phyloP scores from a whole-genome alignment of 2,329 filamentous ascomycete species.

The Venturia pyrina region DNA sequence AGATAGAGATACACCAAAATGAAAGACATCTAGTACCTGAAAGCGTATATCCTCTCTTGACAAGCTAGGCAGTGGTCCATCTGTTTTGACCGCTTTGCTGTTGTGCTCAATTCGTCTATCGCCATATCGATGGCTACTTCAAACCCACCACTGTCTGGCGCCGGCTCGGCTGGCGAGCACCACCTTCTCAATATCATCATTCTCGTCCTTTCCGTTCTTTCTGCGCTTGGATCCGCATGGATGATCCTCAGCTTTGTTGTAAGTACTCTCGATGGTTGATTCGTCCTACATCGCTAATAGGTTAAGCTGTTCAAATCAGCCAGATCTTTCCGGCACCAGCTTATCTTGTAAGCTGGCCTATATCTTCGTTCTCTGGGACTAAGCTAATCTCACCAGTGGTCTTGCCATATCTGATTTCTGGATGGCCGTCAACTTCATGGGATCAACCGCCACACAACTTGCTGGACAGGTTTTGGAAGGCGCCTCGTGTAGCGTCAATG shows the following conservation, averaged over 20 bases:
- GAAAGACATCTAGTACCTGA: background rate
- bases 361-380: background rate
- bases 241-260: slow-evolving; percentile 5
- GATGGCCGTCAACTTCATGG: slow-evolving; percentile 33
- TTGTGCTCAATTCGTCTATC: background rate
- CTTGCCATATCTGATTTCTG: slow-evolving; percentile 32
- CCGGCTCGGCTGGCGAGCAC: background rate
- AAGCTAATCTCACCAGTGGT: slow-evolving; percentile 16
- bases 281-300: background rate
- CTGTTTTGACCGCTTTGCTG: background rate
- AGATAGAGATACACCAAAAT: background rate
- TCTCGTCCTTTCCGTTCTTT: background rate
- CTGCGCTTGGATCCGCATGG: background rate
- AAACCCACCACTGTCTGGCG: background rate
- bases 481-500: slow-evolving; percentile 24
- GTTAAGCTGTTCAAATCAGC: slow-evolving; percentile 28
- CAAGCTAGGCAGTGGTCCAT: background rate
- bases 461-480: slow-evolving; percentile 16
- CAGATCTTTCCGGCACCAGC: slow-evolving; percentile 31
- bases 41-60: background rate
- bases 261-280: slow-evolving; percentile 16
- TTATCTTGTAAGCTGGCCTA: slow-evolving; percentile 23
- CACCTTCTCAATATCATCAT: background rate
- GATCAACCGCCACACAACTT: slow-evolving; percentile 28
- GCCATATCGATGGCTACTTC: background rate